Evolutionary conservation across 2,329 filamentous ascomycete species (phyloP).

Genomic region (Aspergillus bombycis): DNA sequence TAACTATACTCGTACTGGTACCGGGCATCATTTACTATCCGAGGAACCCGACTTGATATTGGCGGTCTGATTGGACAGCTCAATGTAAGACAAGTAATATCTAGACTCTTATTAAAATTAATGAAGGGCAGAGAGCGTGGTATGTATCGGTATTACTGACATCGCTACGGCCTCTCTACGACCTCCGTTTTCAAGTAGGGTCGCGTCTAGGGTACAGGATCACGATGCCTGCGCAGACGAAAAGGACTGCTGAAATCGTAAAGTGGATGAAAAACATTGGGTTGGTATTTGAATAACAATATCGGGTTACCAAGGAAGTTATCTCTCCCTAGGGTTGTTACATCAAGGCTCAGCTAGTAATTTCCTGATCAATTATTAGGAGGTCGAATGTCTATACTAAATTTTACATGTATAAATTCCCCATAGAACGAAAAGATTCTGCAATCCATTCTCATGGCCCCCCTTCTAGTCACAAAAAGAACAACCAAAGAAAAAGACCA

Average conservation of each 20-base stretch:
- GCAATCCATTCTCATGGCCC: not conserved
- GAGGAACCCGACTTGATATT: not conserved
- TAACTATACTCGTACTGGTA: not conserved
- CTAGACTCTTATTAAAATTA: not conserved
- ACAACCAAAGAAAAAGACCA: not conserved
- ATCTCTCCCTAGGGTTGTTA: not conserved
- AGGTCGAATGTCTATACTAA: not conserved
- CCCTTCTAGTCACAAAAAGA: not conserved
- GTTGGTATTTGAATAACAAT: not conserved
- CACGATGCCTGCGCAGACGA: not conserved
- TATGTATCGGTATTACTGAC: not conserved
- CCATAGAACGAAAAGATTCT: not conserved
- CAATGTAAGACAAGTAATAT: not conserved
- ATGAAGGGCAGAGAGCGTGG: not conserved
- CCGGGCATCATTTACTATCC: not conserved
- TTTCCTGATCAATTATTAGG: not conserved
- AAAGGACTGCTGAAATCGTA: not conserved
- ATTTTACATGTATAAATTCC: not conserved
- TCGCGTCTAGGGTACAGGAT: not conserved
- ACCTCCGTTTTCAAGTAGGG: not conserved
- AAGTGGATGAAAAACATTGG: not conserved
- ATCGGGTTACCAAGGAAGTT: not conserved
- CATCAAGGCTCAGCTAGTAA: not conserved
- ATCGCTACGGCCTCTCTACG: not conserved
- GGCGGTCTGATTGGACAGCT: not conserved